Conservation (phyloP, 768 basidiomycete genomes). For the Agrocybe pediades region DNA sequence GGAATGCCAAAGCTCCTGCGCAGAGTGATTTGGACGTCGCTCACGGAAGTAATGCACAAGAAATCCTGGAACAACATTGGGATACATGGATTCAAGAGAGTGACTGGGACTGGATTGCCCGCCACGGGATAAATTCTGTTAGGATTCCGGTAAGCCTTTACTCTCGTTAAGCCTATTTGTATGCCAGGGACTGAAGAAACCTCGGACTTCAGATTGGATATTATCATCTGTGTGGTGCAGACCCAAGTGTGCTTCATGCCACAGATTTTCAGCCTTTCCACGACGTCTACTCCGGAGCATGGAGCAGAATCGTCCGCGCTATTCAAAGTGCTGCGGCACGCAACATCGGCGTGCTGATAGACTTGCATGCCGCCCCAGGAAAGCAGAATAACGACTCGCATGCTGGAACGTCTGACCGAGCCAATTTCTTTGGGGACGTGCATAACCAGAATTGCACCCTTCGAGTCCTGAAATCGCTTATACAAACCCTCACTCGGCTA, state of each 20-base stretch:
- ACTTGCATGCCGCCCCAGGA: slow-evolving; percentile 75
- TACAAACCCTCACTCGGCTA: slow-evolving; percentile 27
- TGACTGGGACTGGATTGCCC: slow-evolving; percentile 66
- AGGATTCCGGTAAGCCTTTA: slow-evolving; percentile 55
- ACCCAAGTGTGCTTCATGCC: slow-evolving; percentile 55
- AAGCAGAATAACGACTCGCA: slow-evolving; percentile 75
- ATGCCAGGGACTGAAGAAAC: background rate
- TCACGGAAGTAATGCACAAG: slow-evolving; percentile 48
- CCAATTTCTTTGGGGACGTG: slow-evolving; percentile 49
- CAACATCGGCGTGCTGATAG: slow-evolving; percentile 76
- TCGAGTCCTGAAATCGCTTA: slow-evolving; percentile 47
- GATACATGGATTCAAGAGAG: slow-evolving; percentile 66
- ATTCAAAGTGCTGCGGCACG: slow-evolving; percentile 56
- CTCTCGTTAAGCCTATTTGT: background rate
- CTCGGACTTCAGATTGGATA: slow-evolving; percentile 58
- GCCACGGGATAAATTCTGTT: slow-evolving; percentile 61
- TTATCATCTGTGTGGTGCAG: slow-evolving; percentile 66
- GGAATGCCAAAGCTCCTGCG: slow-evolving; percentile 48
- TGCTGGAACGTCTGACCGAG: slow-evolving; percentile 56
- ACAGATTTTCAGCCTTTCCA: slow-evolving; percentile 65
- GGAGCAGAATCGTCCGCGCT: slow-evolving; percentile 61
- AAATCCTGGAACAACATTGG: slow-evolving; percentile 68
- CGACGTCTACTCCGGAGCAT: slow-evolving; percentile 62
- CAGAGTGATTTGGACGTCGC: slow-evolving; percentile 77
- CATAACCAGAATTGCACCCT: slow-evolving; percentile 49